Percentiles rank a stretch among this genome's conserved stretches.
Evolutionary conservation across 2,329 filamentous ascomycete genomes (phyloP).

Genomic region (Xylariales sp.): DNA sequence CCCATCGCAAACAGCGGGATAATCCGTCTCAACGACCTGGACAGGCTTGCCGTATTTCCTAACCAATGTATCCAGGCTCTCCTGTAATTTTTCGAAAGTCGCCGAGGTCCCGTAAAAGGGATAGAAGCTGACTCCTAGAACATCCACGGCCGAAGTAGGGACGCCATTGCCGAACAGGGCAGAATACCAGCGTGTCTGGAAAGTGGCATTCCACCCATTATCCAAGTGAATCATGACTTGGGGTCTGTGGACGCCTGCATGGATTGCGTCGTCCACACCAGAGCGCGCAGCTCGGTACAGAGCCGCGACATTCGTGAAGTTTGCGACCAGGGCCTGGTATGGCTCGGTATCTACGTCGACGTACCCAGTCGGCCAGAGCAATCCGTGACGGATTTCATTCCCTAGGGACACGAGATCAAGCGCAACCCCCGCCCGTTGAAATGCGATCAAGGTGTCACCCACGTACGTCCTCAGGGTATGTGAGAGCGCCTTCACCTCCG

Average conservation of each 20-base stretch:
- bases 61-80: neutral
- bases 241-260: neutral
- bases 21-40: constrained; percentile 6
- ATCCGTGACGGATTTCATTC: constrained; percentile 30
- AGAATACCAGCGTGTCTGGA: constrained; percentile 7
- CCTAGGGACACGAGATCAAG: constrained; percentile 33
- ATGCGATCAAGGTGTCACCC: constrained; percentile 30
- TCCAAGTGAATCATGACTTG: constrained; percentile 7
- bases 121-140: constrained; percentile 6
- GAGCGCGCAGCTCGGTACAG: constrained; percentile 23
- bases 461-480: constrained; percentile 29
- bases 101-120: constrained; percentile 5
- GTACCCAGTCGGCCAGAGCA: constrained; percentile 28
- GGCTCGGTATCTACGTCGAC: constrained; percentile 29
- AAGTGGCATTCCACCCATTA: constrained; percentile 6
- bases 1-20: constrained; percentile 6
- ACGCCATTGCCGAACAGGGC: constrained; percentile 6
- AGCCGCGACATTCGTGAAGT: constrained; percentile 25
- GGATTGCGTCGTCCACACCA: constrained; percentile 2
- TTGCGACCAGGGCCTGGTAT: constrained; percentile 22
- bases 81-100: constrained; percentile 3
- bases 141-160: neutral
- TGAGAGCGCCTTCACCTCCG: constrained; percentile 23
- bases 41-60: constrained; percentile 3
- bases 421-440: constrained; percentile 30